phyloP scores from a whole-genome alignment of 1,139 yeast genomes.

The Hanseniaspora uvarum region DNA sequence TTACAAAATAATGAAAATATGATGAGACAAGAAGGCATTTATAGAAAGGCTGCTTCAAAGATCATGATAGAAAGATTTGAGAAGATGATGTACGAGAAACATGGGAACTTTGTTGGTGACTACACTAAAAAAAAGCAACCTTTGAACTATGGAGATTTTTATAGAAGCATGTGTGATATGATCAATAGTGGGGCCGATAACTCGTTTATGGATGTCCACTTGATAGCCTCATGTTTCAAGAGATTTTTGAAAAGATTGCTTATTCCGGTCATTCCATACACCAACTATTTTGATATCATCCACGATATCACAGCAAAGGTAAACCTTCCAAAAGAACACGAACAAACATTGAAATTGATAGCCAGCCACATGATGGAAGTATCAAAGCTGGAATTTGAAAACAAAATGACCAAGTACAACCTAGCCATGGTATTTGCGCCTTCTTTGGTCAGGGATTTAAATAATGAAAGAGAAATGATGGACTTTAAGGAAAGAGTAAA shows the following conservation, averaged over 20 bases:
- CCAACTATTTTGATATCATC: slow-evolving; percentile 57
- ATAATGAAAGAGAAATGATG: slow-evolving; percentile 72
- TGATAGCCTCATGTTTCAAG: slow-evolving; percentile 76
- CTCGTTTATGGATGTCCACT: slow-evolving; percentile 61
- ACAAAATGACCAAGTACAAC: slow-evolving; percentile 73
- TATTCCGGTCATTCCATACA: slow-evolving; percentile 70
- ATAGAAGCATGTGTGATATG: not conserved
- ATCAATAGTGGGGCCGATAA: slow-evolving; percentile 39
- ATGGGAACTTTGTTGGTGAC: slow-evolving; percentile 17
- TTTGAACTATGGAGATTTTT: slow-evolving; percentile 1
- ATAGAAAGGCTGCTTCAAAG: slow-evolving; percentile 82
- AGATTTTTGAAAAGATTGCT: slow-evolving; percentile 78
- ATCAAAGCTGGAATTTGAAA: slow-evolving; percentile 39
- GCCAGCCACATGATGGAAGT: slow-evolving; percentile 57
- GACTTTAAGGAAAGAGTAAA: slow-evolving; percentile 81
- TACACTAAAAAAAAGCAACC: slow-evolving; percentile 22
- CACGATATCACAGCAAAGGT: slow-evolving; percentile 33
- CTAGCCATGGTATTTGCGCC: slow-evolving; percentile 94
- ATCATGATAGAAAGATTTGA: slow-evolving; percentile 35
- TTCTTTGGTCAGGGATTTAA: slow-evolving; percentile 68
- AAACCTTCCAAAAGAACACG: slow-evolving; percentile 59
- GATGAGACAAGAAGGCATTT: slow-evolving; percentile 65
- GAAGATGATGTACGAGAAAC: slow-evolving; percentile 26
- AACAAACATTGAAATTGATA: slow-evolving; percentile 44
- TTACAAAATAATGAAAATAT: slow-evolving; percentile 61